phyloP scores from a whole-genome alignment of 371 early-diverging fungal genomes.

The Syncephalis plumigaleata region DNA sequence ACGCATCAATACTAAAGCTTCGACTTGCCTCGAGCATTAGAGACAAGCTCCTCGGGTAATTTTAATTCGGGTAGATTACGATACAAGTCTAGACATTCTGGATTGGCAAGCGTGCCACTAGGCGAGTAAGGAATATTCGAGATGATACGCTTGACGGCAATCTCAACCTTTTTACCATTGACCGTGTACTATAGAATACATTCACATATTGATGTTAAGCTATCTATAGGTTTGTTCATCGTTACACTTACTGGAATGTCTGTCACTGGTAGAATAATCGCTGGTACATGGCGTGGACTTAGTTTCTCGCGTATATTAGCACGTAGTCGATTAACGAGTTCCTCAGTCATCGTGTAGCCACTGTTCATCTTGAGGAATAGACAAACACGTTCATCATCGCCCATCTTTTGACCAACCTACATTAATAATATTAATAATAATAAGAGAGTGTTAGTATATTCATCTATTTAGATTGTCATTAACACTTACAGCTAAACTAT shows the following conservation, averaged over 20 bases:
- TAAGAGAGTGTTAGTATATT: no score
- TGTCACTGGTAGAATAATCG: slow-evolving; percentile 53
- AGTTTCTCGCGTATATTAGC: slow-evolving; percentile 62
- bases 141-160: slow-evolving; percentile 87
- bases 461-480: no score
- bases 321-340: slow-evolving; percentile 35
- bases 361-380: slow-evolving; percentile 69
- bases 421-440: slow-evolving; percentile 11
- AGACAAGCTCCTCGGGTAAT: background rate
- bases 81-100: slow-evolving; percentile 64
- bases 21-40: no score
- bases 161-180: slow-evolving; percentile 95
- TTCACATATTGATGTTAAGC: slow-evolving; percentile 1
- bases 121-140: slow-evolving; percentile 33
- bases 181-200: slow-evolving; percentile 49
- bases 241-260: slow-evolving; percentile 66
- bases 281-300: slow-evolving; percentile 88
- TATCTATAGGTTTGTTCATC: background rate
- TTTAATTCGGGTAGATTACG: slow-evolving; percentile 38
- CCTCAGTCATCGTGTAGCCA: slow-evolving; percentile 18
- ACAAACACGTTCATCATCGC: slow-evolving; percentile 81
- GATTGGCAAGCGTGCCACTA: slow-evolving; percentile 70
- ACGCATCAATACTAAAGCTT: no score
- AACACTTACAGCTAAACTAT: slow-evolving; percentile 28
- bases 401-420: slow-evolving; percentile 67